phyloP scores from a whole-genome alignment of 1,284 basidiomycete species.

The Stereum hirsutum region DNA sequence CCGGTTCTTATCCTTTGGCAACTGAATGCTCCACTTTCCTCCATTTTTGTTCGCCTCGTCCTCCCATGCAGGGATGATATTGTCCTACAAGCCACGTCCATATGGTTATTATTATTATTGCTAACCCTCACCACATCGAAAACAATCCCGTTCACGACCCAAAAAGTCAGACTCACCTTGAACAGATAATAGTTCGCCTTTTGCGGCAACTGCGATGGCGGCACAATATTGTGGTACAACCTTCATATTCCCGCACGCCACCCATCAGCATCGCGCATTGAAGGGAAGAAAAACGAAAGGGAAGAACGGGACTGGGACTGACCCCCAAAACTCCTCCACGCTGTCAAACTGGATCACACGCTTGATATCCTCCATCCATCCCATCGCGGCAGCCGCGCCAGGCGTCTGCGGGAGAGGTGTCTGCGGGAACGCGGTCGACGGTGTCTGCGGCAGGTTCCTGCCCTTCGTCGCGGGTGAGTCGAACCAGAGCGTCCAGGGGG shows the following conservation, averaged over 20 bases:
- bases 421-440: slow-evolving; percentile 68
- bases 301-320: too few relatives aligned
- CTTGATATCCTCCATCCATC: slow-evolving; percentile 98
- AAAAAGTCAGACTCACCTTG: slow-evolving; percentile 45
- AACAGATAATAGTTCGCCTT: slow-evolving; percentile 99
- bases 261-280: neutral
- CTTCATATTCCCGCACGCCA: slow-evolving; percentile 30
- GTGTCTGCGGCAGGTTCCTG: slow-evolving; percentile 80
- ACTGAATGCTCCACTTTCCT: slow-evolving; percentile 97
- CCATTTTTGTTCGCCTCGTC: slow-evolving; percentile 93
- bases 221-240: slow-evolving; percentile 96
- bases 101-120: too few relatives aligned
- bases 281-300: neutral
- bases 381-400: slow-evolving; percentile 58
- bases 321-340: slow-evolving; percentile 98
- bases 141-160: slow-evolving; percentile 1
- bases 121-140: neutral
- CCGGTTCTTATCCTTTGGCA: slow-evolving; percentile 92
- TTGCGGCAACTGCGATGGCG: slow-evolving; percentile 88
- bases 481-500: slow-evolving; percentile 96
- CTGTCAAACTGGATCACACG: slow-evolving; percentile 89
- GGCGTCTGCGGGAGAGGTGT: slow-evolving; percentile 64
- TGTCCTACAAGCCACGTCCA: slow-evolving; percentile 53
- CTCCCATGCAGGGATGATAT: slow-evolving; percentile 95
- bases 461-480: slow-evolving; percentile 88